These are phyloP conservation scores for Flaveria trinervia DNA, from an alignment of 129 eudicot genomes.

Conservation along the genomic window DNA sequence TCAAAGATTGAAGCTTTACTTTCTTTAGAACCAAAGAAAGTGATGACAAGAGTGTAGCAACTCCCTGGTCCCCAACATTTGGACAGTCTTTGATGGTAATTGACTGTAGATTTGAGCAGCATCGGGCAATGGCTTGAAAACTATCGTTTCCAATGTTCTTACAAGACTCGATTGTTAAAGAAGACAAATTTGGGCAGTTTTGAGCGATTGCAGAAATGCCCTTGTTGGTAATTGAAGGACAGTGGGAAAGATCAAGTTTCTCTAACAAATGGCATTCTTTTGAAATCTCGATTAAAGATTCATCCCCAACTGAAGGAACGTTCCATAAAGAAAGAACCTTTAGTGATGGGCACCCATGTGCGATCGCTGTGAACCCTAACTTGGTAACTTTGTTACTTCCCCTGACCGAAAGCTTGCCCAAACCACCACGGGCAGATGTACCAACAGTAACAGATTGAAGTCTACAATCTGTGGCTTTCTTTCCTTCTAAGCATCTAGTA, in stretches of 20 bases:
- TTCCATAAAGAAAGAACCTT: constrained; percentile 83
- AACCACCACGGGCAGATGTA: constrained; percentile 82
- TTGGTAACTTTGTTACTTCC: constrained; percentile 75
- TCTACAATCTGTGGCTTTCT: constrained; percentile 81
- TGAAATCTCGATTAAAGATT: constrained; percentile 69
- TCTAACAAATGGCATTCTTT: constrained; percentile 74
- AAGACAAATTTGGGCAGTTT: constrained; percentile 62
- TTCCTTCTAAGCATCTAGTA: constrained; percentile 81
- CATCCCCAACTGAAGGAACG: constrained; percentile 64
- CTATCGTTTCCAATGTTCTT: constrained; percentile 69
- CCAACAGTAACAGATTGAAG: constrained; percentile 94
- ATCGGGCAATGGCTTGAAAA: constrained; percentile 64
- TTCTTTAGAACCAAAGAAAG: constrained; percentile 51
- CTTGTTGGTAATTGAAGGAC: constrained; percentile 75
- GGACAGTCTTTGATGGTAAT: constrained; percentile 76
- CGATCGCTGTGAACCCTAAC: constrained; percentile 67
- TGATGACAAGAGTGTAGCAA: constrained; percentile 69
- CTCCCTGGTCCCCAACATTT: constrained; percentile 82
- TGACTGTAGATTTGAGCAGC: constrained; percentile 71
- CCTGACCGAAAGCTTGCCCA: constrained; percentile 83
- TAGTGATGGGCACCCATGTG: constrained; percentile 87
- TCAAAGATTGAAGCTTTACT: constrained; percentile 64
- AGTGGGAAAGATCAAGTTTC: constrained; percentile 79
- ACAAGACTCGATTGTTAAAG: constrained; percentile 75
- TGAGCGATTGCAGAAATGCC: constrained; percentile 73